Evolutionary conservation across 257 asterid species (phyloP).

Genomic region (Capsicum chinense): DNA sequence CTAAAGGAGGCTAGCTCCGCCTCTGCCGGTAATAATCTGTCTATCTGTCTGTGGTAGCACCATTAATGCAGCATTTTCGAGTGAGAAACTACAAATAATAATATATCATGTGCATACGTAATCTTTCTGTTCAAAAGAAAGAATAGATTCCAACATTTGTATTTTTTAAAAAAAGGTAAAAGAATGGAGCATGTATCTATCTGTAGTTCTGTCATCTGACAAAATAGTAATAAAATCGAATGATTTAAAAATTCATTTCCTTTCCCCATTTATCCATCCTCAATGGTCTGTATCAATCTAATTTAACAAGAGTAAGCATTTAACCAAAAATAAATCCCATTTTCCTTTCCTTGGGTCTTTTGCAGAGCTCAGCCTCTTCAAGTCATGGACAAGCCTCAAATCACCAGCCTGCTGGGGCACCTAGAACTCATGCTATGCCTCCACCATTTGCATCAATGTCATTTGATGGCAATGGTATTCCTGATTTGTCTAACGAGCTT

Average conservation of each 20-base stretch:
- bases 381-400: slow-evolving; percentile 42
- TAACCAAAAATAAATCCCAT: neutral
- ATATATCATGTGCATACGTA: neutral
- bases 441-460: slow-evolving; percentile 63
- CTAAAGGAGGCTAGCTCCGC: too few relatives aligned
- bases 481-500: slow-evolving; percentile 58
- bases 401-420: slow-evolving; percentile 46
- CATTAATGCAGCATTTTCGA: neutral
- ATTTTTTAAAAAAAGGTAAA: neutral
- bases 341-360: slow-evolving; percentile 14
- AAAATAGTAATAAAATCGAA: neutral
- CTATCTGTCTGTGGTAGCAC: neutral
- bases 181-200: neutral
- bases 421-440: slow-evolving; percentile 44
- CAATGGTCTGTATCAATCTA: neutral
- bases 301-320: neutral
- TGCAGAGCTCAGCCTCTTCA: slow-evolving; percentile 59
- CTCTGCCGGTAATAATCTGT: neutral
- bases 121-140: slow-evolving; percentile 7
- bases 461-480: slow-evolving; percentile 48
- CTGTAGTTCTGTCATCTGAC: neutral
- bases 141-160: neutral
- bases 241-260: neutral
- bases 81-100: neutral
- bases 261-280: neutral